Conservation (phyloP, 2,329 filamentous ascomycete genomes). For the Orbilia javanica region DNA sequence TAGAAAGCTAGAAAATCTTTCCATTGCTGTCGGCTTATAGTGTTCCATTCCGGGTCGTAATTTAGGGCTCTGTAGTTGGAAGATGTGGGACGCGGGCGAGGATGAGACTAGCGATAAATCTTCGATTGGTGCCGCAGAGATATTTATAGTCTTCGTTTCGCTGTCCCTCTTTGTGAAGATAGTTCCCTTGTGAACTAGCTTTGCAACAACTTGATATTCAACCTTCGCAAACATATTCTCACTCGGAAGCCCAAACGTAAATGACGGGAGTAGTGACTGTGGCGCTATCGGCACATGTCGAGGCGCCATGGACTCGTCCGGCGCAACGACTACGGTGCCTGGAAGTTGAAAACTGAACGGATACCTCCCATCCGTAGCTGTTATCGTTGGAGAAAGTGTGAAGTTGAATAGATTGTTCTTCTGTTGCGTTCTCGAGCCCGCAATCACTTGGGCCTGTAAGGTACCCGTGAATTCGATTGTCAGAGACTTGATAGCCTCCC, state of each 20-base stretch:
- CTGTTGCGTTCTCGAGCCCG: constrained; percentile 16
- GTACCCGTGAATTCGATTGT: constrained; percentile 42
- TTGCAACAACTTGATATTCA: constrained; percentile 38
- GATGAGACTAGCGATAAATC: constrained; percentile 5
- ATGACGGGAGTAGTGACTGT: constrained; percentile 42
- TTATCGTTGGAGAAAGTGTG: constrained; percentile 16
- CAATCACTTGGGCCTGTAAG: constrained; percentile 18
- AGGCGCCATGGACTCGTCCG: constrained; percentile 39
- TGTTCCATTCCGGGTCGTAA: constrained; percentile 45
- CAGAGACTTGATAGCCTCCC: constrained; percentile 38
- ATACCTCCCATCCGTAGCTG: constrained; percentile 19
- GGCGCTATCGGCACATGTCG: constrained; percentile 53
- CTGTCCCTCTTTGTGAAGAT: constrained; percentile 51
- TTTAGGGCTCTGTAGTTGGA: constrained; percentile 22
- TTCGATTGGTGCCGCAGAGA: constrained; percentile 38
- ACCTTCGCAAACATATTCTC: constrained; percentile 26
- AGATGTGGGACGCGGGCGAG: constrained; percentile 33
- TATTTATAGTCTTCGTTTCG: constrained; percentile 39
- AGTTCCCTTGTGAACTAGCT: constrained; percentile 47
- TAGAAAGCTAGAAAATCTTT: constrained; percentile 43
- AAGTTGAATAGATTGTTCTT: constrained; percentile 48
- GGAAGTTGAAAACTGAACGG: constrained; percentile 41
- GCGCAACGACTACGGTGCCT: constrained; percentile 36
- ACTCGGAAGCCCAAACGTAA: constrained; percentile 23
- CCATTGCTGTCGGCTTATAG: constrained; percentile 43